Evolutionary conservation across 257 asterid genomes (phyloP), one percentile per base, ranked within the genome.

Genomic region (Verbena officinalis): DNA sequence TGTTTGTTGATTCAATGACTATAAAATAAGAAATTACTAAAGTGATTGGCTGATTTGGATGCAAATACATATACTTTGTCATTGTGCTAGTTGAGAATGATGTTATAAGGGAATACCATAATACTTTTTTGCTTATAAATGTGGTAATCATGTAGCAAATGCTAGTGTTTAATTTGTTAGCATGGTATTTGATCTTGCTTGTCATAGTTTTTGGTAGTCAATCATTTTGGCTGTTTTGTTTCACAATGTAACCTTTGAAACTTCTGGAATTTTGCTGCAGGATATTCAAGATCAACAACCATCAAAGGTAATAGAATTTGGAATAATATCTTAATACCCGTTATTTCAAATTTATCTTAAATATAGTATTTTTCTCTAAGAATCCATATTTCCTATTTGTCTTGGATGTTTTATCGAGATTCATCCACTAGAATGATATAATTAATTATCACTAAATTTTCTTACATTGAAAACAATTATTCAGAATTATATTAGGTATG

Each of bases 401-500:
- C 5, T 27, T 27, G 33, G 33, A 27, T 27, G 33, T 2, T 27
- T 27, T 27, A 27, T 27, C 33, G 33, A 27, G 33, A 27, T 27
- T 27, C 33, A 27, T 27, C 2, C 33, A 34, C 22, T 46, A 51
- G 53, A 43, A 39, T 57, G 33, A 68, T 40, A 7, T 15, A 36
- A 42, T 46, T 40, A 40, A 52, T 69, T 19, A 14, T 44, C 38
- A 15, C 7, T 15, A 23, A 45, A 36, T 53, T 58, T 64, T 62
- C 44, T 76, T 34, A 72, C 67, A 23, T 51, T 53, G 67, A 36
- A 40, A 19, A 22, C 44, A 33, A 70, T 49, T 13, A 50, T 77
- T 40, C 92, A 90, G 97, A 48, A 73, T 68, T 68, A 70, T 68
- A 73, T 77, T 69, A 81, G 86, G 65, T 85, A 67, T 71, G 72